Conservation (phyloP, 805 yeast genomes). For the Tetrapisispora arboricola region DNA sequence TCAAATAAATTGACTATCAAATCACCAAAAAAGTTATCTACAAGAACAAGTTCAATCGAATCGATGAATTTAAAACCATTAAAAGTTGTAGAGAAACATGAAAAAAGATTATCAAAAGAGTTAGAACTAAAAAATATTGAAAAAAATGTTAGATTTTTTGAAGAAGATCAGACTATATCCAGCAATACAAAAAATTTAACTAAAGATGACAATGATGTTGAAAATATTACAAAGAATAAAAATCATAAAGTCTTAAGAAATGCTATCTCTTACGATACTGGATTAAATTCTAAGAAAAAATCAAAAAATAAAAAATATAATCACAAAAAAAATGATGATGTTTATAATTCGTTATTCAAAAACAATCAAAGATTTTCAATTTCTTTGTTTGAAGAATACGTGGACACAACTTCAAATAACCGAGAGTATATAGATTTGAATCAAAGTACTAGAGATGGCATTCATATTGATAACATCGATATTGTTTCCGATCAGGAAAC, state of each 20-base stretch:
- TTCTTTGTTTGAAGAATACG: slow-evolving; percentile 22
- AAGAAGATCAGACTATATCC: background rate
- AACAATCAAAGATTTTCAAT: slow-evolving; percentile 28
- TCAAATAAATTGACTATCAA: slow-evolving; percentile 3
- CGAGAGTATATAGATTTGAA: slow-evolving; percentile 3
- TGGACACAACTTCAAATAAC: background rate
- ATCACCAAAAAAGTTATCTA: slow-evolving; percentile 5
- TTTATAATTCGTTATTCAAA: slow-evolving; percentile 18
- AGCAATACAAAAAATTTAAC: background rate
- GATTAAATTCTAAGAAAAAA: slow-evolving; percentile 11
- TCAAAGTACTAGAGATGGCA: background rate
- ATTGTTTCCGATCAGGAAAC: slow-evolving; percentile 19
- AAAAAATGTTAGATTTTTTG: background rate
- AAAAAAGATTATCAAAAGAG: background rate
- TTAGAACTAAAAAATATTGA: background rate
- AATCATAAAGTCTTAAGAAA: slow-evolving; percentile 8
- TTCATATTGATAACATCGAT: background rate
- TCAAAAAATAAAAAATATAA: slow-evolving; percentile 3
- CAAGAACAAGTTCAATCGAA: slow-evolving; percentile 6
- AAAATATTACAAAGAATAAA: slow-evolving; percentile 10
- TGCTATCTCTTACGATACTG: slow-evolving; percentile 23
- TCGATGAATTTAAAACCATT: slow-evolving; percentile 22
- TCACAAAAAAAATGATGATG: slow-evolving; percentile 1
- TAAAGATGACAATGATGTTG: slow-evolving; percentile 3
- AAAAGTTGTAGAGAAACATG: slow-evolving; percentile 16